A percentile compares a stretch with the other conserved stretches of the same genome.
Evolutionary conservation across 352 stramenopile species (phyloP).

Genomic region (Phytophthora meadii): DNA sequence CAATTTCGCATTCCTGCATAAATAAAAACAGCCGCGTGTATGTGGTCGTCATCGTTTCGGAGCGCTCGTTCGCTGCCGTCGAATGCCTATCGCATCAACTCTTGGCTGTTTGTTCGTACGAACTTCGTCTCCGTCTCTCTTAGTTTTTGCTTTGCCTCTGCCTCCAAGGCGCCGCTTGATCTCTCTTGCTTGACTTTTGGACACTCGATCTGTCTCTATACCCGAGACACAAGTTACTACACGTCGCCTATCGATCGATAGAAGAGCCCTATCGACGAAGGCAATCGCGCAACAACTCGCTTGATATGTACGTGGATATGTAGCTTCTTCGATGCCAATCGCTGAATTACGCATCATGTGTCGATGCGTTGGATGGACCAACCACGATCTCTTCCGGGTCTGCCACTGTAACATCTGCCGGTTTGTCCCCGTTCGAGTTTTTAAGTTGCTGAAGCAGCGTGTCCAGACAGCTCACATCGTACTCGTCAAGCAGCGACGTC

Average conservation of each 20-base stretch:
- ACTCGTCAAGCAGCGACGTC: constrained; percentile 86
- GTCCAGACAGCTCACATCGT: constrained; percentile 85
- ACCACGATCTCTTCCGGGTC: constrained; percentile 73
- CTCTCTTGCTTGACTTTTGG: constrained; percentile 29
- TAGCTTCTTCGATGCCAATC: constrained; percentile 19
- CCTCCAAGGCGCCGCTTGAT: constrained; percentile 15
- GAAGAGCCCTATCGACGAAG: constrained; percentile 21
- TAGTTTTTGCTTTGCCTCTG: constrained; percentile 23
- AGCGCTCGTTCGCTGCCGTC: constrained; percentile 47
- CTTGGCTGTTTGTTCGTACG: constrained; percentile 46
- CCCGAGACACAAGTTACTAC: constrained; percentile 22
- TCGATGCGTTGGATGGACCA: constrained; percentile 46
- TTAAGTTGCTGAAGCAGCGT: constrained; percentile 86
- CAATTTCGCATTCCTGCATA: constrained; percentile 40
- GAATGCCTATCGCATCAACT: constrained; percentile 50
- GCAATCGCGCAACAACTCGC: constrained; percentile 17
- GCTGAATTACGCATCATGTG: constrained; percentile 42
- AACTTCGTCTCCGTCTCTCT: constrained; percentile 39
- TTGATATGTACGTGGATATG: constrained; percentile 50
- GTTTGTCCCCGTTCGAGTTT: constrained; percentile 53
- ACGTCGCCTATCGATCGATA: constrained; percentile 21
- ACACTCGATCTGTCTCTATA: constrained; percentile 45
- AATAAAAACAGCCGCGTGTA: constrained; percentile 49
- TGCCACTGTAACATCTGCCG: constrained; percentile 42
- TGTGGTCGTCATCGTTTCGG: constrained; percentile 42